Evolutionary conservation across 305 asterid species (phyloP).

Genomic region (Fraxinus albicans): DNA sequence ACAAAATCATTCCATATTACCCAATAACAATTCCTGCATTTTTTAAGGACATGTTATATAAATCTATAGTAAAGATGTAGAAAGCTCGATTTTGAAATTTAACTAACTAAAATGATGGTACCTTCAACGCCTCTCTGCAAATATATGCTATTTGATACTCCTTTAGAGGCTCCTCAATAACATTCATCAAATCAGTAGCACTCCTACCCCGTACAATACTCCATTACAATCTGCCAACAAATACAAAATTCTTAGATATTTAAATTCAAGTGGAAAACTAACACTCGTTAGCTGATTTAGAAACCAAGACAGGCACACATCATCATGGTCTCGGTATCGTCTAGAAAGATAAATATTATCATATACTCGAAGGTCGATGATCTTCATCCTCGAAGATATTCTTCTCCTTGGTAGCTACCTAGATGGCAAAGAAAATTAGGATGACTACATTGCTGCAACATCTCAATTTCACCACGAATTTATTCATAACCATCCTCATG

Average conservation of each 20-base stretch:
- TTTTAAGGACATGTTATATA: background rate
- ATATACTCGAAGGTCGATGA: background rate
- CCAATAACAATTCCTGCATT: background rate
- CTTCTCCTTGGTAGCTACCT: conserved; percentile 97
- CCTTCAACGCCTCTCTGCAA: no score
- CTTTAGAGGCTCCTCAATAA: conserved; percentile 80
- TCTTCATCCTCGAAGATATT: conserved; percentile 80
- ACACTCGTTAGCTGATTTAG: conserved; percentile 13
- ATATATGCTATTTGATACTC: conserved; percentile 90
- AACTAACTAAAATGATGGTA: conserved; percentile 29
- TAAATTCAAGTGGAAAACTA: conserved; percentile 18
- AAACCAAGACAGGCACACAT: background rate
- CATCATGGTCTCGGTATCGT: background rate
- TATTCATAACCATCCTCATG: conserved; percentile 99
- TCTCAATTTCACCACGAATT: conserved; percentile 96
- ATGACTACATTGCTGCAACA: conserved; percentile 99
- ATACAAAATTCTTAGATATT: conserved; percentile 22
- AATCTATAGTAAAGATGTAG: background rate
- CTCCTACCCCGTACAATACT: conserved; percentile 97
- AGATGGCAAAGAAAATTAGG: conserved; percentile 97
- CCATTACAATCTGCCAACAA: conserved; percentile 92
- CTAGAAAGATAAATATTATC: conserved; percentile 13
- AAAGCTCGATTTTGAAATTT: conserved; percentile 17
- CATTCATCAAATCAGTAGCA: conserved; percentile 92
- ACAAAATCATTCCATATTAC: background rate